These are phyloP conservation scores for Penicillium oxalicum DNA, from an alignment of 2,329 filamentous ascomycete species.

Conservation along the genomic window DNA sequence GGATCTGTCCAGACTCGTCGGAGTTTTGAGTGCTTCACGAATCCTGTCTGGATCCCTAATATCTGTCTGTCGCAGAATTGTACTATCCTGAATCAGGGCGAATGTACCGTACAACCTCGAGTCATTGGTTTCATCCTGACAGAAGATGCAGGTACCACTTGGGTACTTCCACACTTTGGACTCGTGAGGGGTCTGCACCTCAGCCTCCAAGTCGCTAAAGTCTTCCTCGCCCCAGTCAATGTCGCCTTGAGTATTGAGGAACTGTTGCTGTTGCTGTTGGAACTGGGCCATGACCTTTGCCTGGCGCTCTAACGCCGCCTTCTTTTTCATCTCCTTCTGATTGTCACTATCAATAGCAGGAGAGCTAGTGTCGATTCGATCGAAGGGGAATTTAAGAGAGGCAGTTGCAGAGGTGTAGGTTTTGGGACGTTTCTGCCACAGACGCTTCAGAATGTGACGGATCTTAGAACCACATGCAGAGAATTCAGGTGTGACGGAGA, in stretches of 20 bases:
- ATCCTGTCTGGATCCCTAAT: constrained; percentile 76
- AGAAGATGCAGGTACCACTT: constrained; percentile 86
- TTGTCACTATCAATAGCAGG: constrained; percentile 60
- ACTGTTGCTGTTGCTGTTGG: constrained; percentile 93
- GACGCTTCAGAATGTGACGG: constrained; percentile 70
- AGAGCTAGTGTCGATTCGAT: constrained; percentile 74
- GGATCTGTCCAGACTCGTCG: constrained; percentile 74
- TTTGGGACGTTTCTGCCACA: constrained; percentile 74
- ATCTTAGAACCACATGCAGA: constrained; percentile 82
- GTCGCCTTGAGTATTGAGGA: constrained; percentile 79
- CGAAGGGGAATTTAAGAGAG: constrained; percentile 57
- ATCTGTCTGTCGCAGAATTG: constrained; percentile 80
- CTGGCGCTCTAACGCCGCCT: constrained; percentile 80
- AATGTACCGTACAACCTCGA: constrained; percentile 87
- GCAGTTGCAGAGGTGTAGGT: constrained; percentile 65
- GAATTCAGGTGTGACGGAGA: constrained; percentile 64
- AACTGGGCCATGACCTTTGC: constrained; percentile 96
- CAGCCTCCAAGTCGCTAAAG: constrained; percentile 57
- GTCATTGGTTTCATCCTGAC: constrained; percentile 92
- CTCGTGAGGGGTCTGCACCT: constrained; percentile 49
- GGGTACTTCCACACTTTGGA: constrained; percentile 86
- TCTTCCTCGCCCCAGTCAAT: constrained; percentile 86
- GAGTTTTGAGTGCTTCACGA: constrained; percentile 71
- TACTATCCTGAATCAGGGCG: constrained; percentile 78
- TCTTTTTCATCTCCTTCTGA: constrained; percentile 74